Conservation (phyloP, 2,329 filamentous ascomycete genomes). For the Periconia digitata region DNA sequence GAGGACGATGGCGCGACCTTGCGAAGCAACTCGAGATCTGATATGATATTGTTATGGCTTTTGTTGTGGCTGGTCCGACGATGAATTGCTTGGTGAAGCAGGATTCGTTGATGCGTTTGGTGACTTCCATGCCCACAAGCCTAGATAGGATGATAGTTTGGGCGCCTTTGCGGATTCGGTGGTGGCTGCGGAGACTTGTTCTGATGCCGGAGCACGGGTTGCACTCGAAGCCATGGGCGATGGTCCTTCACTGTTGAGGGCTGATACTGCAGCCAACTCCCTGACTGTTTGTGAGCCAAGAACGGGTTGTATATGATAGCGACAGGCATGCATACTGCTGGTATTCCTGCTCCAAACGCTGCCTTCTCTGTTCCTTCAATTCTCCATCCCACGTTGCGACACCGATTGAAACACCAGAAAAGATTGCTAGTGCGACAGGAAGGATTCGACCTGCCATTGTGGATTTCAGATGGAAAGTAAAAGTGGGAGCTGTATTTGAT, state of each 20-base stretch:
- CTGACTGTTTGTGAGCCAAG: conserved; percentile 19
- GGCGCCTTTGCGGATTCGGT: conserved; percentile 10
- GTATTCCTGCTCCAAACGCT: conserved; percentile 37
- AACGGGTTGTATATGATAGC: not conserved
- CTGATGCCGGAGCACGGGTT: conserved; percentile 10
- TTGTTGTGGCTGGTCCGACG: conserved; percentile 5
- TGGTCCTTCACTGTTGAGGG: conserved; percentile 17
- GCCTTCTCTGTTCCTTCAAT: conserved; percentile 34
- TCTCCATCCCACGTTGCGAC: conserved; percentile 38
- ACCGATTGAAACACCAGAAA: conserved; percentile 36
- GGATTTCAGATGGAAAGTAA: not conserved
- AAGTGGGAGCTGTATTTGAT: not conserved
- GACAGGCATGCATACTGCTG: conserved; percentile 22
- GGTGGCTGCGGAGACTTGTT: conserved; percentile 8
- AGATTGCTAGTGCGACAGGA: conserved; percentile 32
- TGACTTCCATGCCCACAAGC: conserved; percentile 42
- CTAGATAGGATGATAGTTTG: conserved; percentile 25
- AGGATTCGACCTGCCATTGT: conserved; percentile 38
- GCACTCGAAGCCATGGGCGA: conserved; percentile 17
- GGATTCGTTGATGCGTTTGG: conserved; percentile 47
- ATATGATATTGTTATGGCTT: conserved; percentile 53
- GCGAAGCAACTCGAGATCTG: conserved; percentile 52
- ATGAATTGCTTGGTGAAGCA: conserved; percentile 18
- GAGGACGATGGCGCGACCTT: conserved; percentile 74
- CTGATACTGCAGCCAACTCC: conserved; percentile 26